Percentiles rank a stretch among this genome's conserved stretches.
These are phyloP conservation scores for Suhomyces atakaporum DNA, from an alignment of 1,139 yeast species.

Conservation along the genomic window DNA sequence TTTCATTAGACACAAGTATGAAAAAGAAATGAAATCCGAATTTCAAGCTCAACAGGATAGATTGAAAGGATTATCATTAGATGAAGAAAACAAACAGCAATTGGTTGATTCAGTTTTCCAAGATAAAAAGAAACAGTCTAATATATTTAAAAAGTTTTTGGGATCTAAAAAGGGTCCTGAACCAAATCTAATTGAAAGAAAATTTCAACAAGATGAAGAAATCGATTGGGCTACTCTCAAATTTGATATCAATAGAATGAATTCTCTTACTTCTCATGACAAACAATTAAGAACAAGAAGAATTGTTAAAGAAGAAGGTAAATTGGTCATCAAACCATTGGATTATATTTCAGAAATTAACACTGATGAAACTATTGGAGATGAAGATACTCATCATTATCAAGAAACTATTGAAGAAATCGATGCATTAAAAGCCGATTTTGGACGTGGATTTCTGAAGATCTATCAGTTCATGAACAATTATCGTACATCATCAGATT, in stretches of 20 bases:
- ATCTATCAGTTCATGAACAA: slow-evolving; percentile 36
- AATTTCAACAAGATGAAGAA: slow-evolving; percentile 33
- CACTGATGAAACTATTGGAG: slow-evolving; percentile 40
- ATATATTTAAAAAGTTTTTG: slow-evolving; percentile 57
- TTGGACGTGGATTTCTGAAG: slow-evolving; percentile 20
- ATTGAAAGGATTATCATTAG: slow-evolving; percentile 10
- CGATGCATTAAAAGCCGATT: slow-evolving; percentile 12
- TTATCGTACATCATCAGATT: slow-evolving; percentile 33
- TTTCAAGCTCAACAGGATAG: slow-evolving; percentile 10
- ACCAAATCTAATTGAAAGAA: slow-evolving; percentile 37
- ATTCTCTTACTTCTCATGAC: slow-evolving; percentile 70
- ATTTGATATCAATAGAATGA: slow-evolving; percentile 70
- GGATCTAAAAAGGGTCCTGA: slow-evolving; percentile 28
- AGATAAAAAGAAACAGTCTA: slow-evolving; percentile 51
- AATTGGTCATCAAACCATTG: slow-evolving; percentile 69
- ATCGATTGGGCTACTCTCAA: slow-evolving; percentile 46
- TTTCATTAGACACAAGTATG: slow-evolving; percentile 67
- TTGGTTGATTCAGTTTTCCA: slow-evolving; percentile 47
- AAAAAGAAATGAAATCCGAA: slow-evolving; percentile 32
- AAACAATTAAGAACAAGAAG: slow-evolving; percentile 68
- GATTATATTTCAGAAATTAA: slow-evolving; percentile 57
- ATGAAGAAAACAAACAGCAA: slow-evolving; percentile 28
- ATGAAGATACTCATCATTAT: slow-evolving; percentile 13
- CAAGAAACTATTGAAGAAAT: slow-evolving; percentile 23
- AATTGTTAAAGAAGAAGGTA: slow-evolving; percentile 66